Evolutionary conservation across 2,329 filamentous ascomycete genomes (phyloP).

Genomic region (Lasiodiplodia theobromae): DNA sequence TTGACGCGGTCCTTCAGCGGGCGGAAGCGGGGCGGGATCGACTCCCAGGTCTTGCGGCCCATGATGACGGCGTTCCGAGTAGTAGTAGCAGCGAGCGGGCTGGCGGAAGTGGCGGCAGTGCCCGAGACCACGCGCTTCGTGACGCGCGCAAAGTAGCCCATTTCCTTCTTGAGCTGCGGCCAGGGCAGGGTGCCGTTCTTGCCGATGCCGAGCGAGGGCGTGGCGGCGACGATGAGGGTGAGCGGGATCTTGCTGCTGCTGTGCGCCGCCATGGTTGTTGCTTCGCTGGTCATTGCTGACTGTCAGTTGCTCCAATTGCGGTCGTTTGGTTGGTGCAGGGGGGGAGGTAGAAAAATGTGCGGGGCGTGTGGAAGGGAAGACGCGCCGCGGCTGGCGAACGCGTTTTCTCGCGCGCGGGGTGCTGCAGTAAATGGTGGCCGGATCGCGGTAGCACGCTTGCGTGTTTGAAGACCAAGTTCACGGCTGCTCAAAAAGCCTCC

Average conservation of each 20-base stretch:
- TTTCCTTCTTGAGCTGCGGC: constrained; percentile 87
- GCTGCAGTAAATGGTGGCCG: constrained; percentile 21
- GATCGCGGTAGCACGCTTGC: background rate
- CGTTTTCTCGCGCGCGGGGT: background rate
- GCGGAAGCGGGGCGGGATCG: constrained; percentile 78
- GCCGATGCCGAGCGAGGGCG: constrained; percentile 90
- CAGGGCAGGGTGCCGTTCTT: constrained; percentile 81
- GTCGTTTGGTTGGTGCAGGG: background rate
- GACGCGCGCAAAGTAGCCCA: constrained; percentile 92
- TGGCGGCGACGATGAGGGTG: constrained; percentile 93
- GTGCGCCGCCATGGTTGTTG: background rate
- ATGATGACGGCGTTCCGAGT: constrained; percentile 77
- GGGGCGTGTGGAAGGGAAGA: constrained; percentile 13
- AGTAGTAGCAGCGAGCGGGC: constrained; percentile 36
- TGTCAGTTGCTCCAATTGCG: background rate
- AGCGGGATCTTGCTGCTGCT: constrained; percentile 60
- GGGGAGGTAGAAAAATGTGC: background rate
- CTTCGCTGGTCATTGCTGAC: constrained; percentile 4
- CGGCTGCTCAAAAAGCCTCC: background rate
- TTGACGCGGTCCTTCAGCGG: constrained; percentile 83
- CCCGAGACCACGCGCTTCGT: constrained; percentile 68
- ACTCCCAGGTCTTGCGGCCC: constrained; percentile 97
- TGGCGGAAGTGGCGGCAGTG: constrained; percentile 33
- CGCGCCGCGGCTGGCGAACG: constrained; percentile 13
- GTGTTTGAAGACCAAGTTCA: background rate